Evolutionary conservation across 2,329 filamentous ascomycete species (phyloP), one percentile per base, ranked within the genome.

Genomic region (Aureobasidium sp.): DNA sequence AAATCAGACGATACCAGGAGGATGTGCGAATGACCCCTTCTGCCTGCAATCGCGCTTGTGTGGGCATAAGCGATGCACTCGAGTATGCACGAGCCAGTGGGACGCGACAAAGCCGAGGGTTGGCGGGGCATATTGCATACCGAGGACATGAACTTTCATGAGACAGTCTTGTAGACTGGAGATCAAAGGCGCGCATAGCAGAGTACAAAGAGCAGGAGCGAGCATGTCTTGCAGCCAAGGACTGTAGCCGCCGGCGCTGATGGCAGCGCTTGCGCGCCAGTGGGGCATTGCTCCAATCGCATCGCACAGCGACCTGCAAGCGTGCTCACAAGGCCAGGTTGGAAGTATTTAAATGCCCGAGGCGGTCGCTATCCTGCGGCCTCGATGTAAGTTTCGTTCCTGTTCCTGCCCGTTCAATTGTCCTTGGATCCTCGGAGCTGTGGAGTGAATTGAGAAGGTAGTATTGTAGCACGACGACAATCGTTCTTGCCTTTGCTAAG

Each of bases 211-310:
- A n/a, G 25, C 3, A 12, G 34, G 12, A 17, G 34, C 22, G 22
- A 27, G 8, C 9, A 17, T 39, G n/a, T 37, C 49, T 52, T 15
- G 25, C 37, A 15, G 45, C 57, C 57, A 60, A 60, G 57, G 22
- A 49, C 45, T 51, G 57, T 60, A 60, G 11, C 15, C 57, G 57
- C 57, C 57, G 57, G 51, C 41, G 45, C 45, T 60, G 57, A 60
- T 27, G 44, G 45, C 44, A 60, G 57, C 57, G 57, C 57, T 60
- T 60, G 36, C 34, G 36, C 34, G 20, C n/a, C 27, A 42, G 57
- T 31, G 44, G 57, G 36, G 41, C 31, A 47, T 12, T 37, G 41
- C 42, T 58, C 57, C 57, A 60, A 60, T 60, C 15, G 57, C 36
- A 60, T 49, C 57, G 20, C 45, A 22, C 22, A 41, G 45, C 34